Evolutionary conservation across 192 early-diverging fungal genomes (phyloP), one percentile per base, ranked within the genome.

Genomic region (Linderina pennispora): DNA sequence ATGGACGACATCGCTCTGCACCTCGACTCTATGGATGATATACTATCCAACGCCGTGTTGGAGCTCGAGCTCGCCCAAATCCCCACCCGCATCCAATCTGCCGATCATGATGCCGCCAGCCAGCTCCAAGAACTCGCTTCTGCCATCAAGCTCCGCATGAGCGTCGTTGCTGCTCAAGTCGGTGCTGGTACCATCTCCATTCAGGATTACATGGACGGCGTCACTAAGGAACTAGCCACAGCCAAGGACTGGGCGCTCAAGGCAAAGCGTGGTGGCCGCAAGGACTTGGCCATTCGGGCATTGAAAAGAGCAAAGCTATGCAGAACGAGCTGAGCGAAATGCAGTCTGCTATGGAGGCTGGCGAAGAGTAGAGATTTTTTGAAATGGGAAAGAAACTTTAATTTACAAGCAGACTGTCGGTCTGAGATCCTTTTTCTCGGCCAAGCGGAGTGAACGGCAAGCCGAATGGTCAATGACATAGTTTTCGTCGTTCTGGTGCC

Each of bases 131-230:
- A 62, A 11, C 46, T 70, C 13, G 66, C 53, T 18, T 39, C 54
- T 5, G 39, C 66, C 17, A 62, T 70, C 28, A 57, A 58, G 47
- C 54, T 70, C 41, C 66, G 66, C 45, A 70, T 62, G 54, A 50
- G 59, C 22, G 59, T 62, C 3, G 59, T 70, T 14, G 59, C 54
- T 4, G 59, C 66, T 10, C 66, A 62, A 31, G 66, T 70, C 4
- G 66, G 58, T 2, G 59, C 66, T 3, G 66, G 66, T 2, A 17
- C 47, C 18, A 53, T 70, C 17, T 50, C 66, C 5, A 45, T 70
- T 13, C 42, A 62, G 31, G 50, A 48, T 14, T 70, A 70, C 48
- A 62, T 70, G 55, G 55, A 36, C 32, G 47, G 39, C 15, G 59
- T 70, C 4, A 31, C 41, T 1, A 22, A 11, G 8, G 66, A 70